Percentiles rank a stretch among this genome's conserved stretches.
These are phyloP conservation scores for Pluteus cervinus DNA, from an alignment of 768 basidiomycete species.

Conservation along the genomic window DNA sequence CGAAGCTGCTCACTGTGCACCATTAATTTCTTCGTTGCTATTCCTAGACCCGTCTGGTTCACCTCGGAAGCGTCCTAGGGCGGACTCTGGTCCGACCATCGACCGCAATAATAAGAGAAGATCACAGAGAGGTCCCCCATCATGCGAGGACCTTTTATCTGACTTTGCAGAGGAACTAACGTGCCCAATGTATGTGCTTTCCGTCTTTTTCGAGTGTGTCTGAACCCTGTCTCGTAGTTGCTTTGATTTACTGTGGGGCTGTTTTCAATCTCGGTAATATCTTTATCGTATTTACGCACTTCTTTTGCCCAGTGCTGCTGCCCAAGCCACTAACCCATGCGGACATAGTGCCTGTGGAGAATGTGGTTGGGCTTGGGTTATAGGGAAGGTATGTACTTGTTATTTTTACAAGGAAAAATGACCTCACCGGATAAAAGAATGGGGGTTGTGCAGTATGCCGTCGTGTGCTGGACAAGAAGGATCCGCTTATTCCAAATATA, in stretches of 20 bases:
- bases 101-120: slow-evolving; percentile 33
- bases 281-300: too few relatives aligned
- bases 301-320: slow-evolving; percentile 48
- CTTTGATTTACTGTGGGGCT: slow-evolving; percentile 33
- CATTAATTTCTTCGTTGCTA: too few relatives aligned
- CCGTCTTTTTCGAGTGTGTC: not conserved
- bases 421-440: slow-evolving; percentile 25
- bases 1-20: too few relatives aligned
- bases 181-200: slow-evolving; percentile 61
- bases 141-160: too few relatives aligned
- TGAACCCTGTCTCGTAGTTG: slow-evolving; percentile 8
- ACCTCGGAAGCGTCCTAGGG: too few relatives aligned
- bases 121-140: slow-evolving; percentile 13
- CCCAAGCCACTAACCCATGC: slow-evolving; percentile 64
- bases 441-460: slow-evolving; percentile 58
- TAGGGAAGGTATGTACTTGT: slow-evolving; percentile 37
- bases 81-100: too few relatives aligned
- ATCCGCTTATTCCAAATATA: slow-evolving; percentile 61
- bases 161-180: slow-evolving; percentile 59
- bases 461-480: slow-evolving; percentile 27
- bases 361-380: slow-evolving; percentile 58
- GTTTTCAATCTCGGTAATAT: too few relatives aligned
- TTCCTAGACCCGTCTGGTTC: too few relatives aligned
- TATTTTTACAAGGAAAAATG: slow-evolving; percentile 4
- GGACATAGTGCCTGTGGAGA: slow-evolving; percentile 70